Base-by-base conservation (phyloP, 176 grass and related monocot genomes). In the Lolium perenne region DNA sequence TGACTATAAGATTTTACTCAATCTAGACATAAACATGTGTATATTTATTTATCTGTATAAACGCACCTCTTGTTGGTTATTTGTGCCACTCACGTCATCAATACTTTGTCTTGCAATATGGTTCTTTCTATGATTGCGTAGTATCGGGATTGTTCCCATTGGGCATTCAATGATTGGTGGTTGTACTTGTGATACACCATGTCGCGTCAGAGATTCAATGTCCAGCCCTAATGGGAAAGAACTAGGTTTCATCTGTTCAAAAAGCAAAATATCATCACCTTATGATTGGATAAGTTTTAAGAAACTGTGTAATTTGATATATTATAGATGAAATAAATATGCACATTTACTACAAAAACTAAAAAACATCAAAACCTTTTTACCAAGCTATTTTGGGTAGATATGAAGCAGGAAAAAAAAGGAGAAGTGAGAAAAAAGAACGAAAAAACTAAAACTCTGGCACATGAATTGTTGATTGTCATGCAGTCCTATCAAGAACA, bases 51-150 rank as follows among this genome's bases (percentile, higher is more conserved):
- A 32, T 29, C 6, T 64, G 5, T 64, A 1, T 26, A 29, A 51
- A 75, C 47, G 29, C 72, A 80, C 78, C 59, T 80, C 60, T 15
- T 64, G 16, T 66, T 80, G 59, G 16, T 4, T 6, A 74, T 74
- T 11, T 38, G 5, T 17, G 5, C 6, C 7, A 7, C 0, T 25
- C 45, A 25, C 4, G 6, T 46, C 43, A 21, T 23, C 5, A 48
- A 73, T 14, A 48, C 11, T 48, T 6, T 74, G n/a, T 76, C 14
- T 0, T 32, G 18, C 1, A 9, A 76, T 72, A 21, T 1, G 5
- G 38, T 5, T n/a, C 12, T 3, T 22, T 46, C 21, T 57, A 10
- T 72, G 9, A 40, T 15, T 58, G 10, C 38, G 66, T 23, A 83
- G 6, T 29, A 83, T 72, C 18, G 81, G 81, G 41, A 73, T 47